Conservation (phyloP, 768 basidiomycete genomes). For the Leccinum uliginosum region DNA sequence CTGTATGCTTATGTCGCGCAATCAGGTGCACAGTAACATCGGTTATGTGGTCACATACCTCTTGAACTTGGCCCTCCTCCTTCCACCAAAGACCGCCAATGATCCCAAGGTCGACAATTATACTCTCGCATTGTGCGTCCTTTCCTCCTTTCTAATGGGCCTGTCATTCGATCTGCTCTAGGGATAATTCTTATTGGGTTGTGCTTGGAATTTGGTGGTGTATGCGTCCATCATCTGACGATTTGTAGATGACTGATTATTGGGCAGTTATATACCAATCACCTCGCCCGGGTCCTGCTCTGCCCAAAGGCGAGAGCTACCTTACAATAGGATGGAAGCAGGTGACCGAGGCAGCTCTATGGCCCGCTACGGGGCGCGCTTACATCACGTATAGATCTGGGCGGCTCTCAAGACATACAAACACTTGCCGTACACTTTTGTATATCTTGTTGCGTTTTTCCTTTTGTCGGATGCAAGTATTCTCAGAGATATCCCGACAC, state of each 20-base stretch:
- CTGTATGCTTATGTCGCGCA: neutral
- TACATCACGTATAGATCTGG: slow-evolving; percentile 55
- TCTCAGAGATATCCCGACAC: neutral
- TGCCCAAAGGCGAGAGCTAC: slow-evolving; percentile 75
- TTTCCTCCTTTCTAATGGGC: too few relatives aligned
- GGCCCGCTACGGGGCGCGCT: neutral
- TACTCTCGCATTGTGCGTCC: slow-evolving; percentile 60
- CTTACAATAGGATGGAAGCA: slow-evolving; percentile 86
- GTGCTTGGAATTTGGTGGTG: slow-evolving; percentile 86
- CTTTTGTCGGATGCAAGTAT: slow-evolving; percentile 67
- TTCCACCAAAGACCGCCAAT: slow-evolving; percentile 42
- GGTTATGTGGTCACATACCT: slow-evolving; percentile 64
- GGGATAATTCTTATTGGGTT: slow-evolving; percentile 75
- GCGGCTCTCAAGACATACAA: slow-evolving; percentile 69
- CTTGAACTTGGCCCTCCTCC: slow-evolving; percentile 65
- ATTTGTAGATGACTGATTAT: neutral
- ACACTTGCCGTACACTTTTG: slow-evolving; percentile 75
- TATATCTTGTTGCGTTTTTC: slow-evolving; percentile 73
- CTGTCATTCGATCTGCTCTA: slow-evolving; percentile 18
- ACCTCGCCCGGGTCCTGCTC: slow-evolving; percentile 73
- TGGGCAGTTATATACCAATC: slow-evolving; percentile 73
- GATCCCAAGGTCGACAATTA: slow-evolving; percentile 73
- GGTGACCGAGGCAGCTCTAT: slow-evolving; percentile 29
- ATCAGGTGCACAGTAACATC: slow-evolving; percentile 69
- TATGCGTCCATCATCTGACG: slow-evolving; percentile 31